Percentiles rank a stretch among this genome's conserved stretches.
These are phyloP conservation scores for Boletellus ananiceps DNA, from an alignment of 768 basidiomycete species.

Conservation along the genomic window DNA sequence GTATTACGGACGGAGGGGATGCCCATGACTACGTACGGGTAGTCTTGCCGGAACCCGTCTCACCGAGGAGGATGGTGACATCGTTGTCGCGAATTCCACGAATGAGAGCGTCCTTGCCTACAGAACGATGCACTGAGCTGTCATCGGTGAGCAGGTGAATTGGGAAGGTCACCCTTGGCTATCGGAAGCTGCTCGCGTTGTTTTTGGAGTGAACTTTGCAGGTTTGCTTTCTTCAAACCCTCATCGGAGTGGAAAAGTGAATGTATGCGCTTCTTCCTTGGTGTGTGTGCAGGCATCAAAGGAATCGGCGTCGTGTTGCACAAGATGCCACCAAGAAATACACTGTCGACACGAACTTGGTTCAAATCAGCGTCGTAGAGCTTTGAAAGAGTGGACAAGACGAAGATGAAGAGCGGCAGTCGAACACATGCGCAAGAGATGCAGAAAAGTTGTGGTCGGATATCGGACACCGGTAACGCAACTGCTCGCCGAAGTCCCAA, in stretches of 20 bases:
- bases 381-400: background rate
- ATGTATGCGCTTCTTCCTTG: slow-evolving; percentile 25
- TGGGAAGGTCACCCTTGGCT: slow-evolving; percentile 50
- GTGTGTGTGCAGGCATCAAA: slow-evolving; percentile 20
- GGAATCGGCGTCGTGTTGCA: background rate
- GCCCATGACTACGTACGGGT: slow-evolving; percentile 68
- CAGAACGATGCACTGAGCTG: background rate
- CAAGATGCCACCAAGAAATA: too few relatives aligned
- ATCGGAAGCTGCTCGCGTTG: slow-evolving; percentile 75
- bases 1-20: background rate
- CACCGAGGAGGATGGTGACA: slow-evolving; percentile 86
- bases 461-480: slow-evolving; percentile 15
- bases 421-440: background rate
- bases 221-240: slow-evolving; percentile 7
- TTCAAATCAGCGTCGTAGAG: too few relatives aligned
- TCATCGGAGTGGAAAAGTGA: slow-evolving; percentile 17
- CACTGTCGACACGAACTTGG: too few relatives aligned
- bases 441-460: slow-evolving; percentile 13
- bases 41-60: slow-evolving; percentile 98
- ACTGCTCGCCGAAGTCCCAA: slow-evolving; percentile 3
- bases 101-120: slow-evolving; percentile 74
- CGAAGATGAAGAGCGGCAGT: too few relatives aligned
- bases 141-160: background rate
- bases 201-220: slow-evolving; percentile 42
- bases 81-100: slow-evolving; percentile 72